Conservation (phyloP, 345 rosid genomes). For the Capsella bursapastoris region DNA sequence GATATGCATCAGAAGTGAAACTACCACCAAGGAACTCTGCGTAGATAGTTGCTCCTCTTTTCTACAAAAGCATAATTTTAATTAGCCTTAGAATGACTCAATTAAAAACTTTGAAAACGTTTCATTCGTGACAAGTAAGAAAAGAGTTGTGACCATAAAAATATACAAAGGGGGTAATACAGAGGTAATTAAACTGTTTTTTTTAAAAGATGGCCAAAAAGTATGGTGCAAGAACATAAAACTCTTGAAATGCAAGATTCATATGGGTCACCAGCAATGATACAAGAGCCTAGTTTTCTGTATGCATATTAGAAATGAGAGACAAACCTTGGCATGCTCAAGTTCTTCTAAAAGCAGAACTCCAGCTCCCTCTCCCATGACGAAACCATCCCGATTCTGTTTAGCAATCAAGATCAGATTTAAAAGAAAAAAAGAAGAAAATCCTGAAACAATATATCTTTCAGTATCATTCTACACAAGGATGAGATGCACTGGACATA, state of each 20-base stretch:
- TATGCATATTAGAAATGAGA: background rate
- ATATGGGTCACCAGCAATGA: background rate
- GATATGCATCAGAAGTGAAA: slow-evolving; percentile 93
- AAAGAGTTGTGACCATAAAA: background rate
- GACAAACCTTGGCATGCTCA: slow-evolving; percentile 89
- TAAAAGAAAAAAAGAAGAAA: background rate
- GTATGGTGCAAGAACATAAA: background rate
- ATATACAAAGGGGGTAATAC: background rate
- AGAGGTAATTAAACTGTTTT: background rate
- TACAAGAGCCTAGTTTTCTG: background rate
- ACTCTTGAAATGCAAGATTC: background rate
- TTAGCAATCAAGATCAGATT: slow-evolving; percentile 22
- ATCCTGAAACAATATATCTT: background rate
- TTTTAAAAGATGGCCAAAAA: background rate
- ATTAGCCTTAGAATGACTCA: background rate
- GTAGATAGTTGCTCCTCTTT: slow-evolving; percentile 82
- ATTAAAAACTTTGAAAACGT: background rate
- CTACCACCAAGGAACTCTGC: slow-evolving; percentile 97
- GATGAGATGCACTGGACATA: background rate
- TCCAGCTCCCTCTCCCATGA: slow-evolving; percentile 98
- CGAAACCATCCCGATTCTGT: slow-evolving; percentile 96
- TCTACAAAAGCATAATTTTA: slow-evolving; percentile 47
- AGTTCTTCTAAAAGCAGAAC: slow-evolving; percentile 92
- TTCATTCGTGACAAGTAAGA: background rate
- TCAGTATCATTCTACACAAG: background rate